These are phyloP conservation scores for Vitis labrusca DNA, from an alignment of 164 flowering plant genomes.

Conservation along the genomic window DNA sequence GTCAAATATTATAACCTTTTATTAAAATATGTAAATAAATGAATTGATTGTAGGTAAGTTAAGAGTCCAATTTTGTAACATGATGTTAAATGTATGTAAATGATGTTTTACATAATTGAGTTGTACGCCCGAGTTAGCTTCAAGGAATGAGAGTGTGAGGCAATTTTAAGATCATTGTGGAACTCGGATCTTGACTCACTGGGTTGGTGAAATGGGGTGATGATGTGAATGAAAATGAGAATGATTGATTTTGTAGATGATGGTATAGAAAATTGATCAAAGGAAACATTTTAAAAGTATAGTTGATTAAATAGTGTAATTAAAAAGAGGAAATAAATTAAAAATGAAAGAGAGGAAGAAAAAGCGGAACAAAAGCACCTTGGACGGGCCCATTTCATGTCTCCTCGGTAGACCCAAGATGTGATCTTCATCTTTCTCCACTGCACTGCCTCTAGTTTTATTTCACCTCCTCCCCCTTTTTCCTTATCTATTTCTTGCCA, in stretches of 20 bases:
- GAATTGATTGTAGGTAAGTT: no score
- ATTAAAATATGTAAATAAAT: no score
- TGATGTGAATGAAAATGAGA: slow-evolving; percentile 11
- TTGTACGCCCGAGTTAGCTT: no score
- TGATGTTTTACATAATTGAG: no score
- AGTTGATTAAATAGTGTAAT: slow-evolving; percentile 23
- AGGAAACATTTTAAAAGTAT: slow-evolving; percentile 2
- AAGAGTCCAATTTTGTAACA: no score
- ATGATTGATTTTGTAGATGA: slow-evolving; percentile 15
- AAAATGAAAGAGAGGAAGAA: slow-evolving; percentile 24
- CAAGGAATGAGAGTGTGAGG: no score
- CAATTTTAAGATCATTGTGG: neutral
- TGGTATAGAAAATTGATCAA: slow-evolving; percentile 1
- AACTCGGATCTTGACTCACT: neutral
- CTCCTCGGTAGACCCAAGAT: slow-evolving; percentile 43
- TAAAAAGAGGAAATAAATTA: slow-evolving; percentile 9
- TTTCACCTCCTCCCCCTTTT: slow-evolving; percentile 19
- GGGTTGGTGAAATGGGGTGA: slow-evolving; percentile 6
- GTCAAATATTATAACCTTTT: no score
- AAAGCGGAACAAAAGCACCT: slow-evolving; percentile 45
- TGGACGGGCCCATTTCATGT: slow-evolving; percentile 51
- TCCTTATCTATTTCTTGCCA: slow-evolving; percentile 18
- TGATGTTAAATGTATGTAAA: no score
- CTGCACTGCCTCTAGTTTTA: slow-evolving; percentile 23
- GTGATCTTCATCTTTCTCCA: slow-evolving; percentile 44